Conservation (phyloP, 129 eudicot species). For the Tagetes erecta region DNA sequence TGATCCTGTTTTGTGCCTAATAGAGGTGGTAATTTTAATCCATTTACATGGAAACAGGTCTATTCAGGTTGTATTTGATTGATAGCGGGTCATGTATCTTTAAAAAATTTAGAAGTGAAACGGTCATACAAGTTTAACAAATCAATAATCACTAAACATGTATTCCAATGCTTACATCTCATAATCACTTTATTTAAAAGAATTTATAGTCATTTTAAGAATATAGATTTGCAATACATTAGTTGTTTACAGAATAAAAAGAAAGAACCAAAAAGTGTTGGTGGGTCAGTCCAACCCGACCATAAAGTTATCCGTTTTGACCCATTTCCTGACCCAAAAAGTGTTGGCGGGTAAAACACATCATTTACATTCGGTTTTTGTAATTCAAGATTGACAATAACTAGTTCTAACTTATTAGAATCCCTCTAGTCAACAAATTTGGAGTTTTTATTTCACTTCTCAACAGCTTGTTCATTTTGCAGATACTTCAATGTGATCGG, state of each 20-base stretch:
- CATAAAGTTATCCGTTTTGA: not conserved
- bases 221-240: constrained; percentile 1
- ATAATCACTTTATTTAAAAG: not conserved
- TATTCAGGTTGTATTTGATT: constrained; percentile 1
- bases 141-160: not conserved
- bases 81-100: not conserved
- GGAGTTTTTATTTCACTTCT: constrained; percentile 16
- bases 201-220: not conserved
- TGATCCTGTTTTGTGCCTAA: not conserved
- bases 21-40: constrained; percentile 3
- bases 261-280: not conserved
- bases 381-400: constrained; percentile 2
- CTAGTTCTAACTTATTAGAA: constrained; percentile 2
- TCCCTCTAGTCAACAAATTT: not conserved
- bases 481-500: constrained; percentile 97
- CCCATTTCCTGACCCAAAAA: not conserved
- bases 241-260: not conserved
- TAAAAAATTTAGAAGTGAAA: not conserved
- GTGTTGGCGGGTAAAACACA: not conserved
- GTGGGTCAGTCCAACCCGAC: not conserved
- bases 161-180: not conserved
- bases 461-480: constrained; percentile 10
- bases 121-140: not conserved
- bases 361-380: not conserved
- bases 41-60: not conserved